Base-by-base conservation (phyloP, 2,329 filamentous ascomycete genomes). In the Diplodia intermedia region DNA sequence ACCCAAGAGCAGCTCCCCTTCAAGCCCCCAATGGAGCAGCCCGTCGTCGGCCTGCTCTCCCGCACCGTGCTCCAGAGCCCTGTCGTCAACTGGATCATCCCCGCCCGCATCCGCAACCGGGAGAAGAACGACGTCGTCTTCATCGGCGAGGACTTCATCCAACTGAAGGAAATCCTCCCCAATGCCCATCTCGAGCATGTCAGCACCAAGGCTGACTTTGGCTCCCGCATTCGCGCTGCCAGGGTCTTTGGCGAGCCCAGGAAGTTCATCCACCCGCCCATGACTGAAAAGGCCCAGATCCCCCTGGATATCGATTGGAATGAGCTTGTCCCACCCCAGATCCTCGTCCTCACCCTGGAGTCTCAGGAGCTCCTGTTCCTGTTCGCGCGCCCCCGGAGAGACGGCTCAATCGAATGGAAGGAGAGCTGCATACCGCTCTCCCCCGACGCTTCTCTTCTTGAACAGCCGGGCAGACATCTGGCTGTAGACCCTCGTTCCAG, bases 81-180 rank as follows among this genome's bases (percentile, higher is more conserved):
- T 1, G 82, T 91, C 43, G 86, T 90, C 67, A 90, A 90, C 75
- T 91, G 87, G 82, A 90, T 97, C 53, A 82, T 97, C 15, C 91
- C 93, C 14, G 92, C 90, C n/a, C 88, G 90, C 69, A 83, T 98
- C 69, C 86, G 94, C 68, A 89, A 89, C 67, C 83, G 84, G 63
- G 79, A 84, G 53, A 84, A 89, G 69, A 93, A 95, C 72, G 94
- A 98, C 80, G 88, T 97, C 71, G 90, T 94, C 47, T 93, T 97
- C 73, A 86, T 99, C 68, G 92, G 93, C 66, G 91, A 97, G 71
- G 86, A 91, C 70, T 92, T 88, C 72, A 86, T 99, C 54, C 90
- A 94, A 72, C 88, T 98, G 71, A 91, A 89, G 73, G 91, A 97
- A 76, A 86, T 95, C 2, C 83, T 84, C 5, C 83, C 83, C 54